These are phyloP conservation scores for Strigomonas galati DNA, from an alignment of 208 protist species.

Conservation along the genomic window DNA sequence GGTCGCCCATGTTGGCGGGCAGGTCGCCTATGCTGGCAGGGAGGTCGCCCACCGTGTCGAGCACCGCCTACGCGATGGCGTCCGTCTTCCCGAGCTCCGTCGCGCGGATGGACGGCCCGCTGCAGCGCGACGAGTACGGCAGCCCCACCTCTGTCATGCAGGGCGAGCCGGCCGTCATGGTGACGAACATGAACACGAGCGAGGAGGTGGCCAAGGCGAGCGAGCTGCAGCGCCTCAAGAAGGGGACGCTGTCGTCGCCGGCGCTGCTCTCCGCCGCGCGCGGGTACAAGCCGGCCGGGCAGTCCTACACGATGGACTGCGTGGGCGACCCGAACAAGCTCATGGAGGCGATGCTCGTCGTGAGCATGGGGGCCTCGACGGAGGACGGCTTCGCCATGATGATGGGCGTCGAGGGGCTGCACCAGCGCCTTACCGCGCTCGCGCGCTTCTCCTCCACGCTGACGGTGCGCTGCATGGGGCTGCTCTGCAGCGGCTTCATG, in stretches of 20 bases:
- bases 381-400: slow-evolving; percentile 66
- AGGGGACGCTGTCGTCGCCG: slow-evolving; percentile 29
- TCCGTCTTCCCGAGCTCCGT: neutral
- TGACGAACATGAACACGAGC: slow-evolving; percentile 19
- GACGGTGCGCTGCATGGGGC: slow-evolving; percentile 53
- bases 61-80: too few species aligned
- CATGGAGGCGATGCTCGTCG: slow-evolving; percentile 76
- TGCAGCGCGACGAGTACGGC: slow-evolving; percentile 34
- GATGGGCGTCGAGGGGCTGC: slow-evolving; percentile 42
- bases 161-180: slow-evolving; percentile 19
- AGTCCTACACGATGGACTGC: slow-evolving; percentile 61
- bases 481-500: slow-evolving; percentile 50
- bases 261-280: slow-evolving; percentile 63
- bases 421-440: slow-evolving; percentile 58
- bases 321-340: slow-evolving; percentile 52
- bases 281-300: slow-evolving; percentile 51
- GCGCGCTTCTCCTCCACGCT: slow-evolving; percentile 67
- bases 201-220: slow-evolving; percentile 18
- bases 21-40: too few species aligned
- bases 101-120: slow-evolving; percentile 27
- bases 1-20: too few species aligned
- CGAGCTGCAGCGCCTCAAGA: slow-evolving; percentile 32
- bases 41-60: too few species aligned
- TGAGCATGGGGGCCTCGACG: slow-evolving; percentile 68
- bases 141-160: slow-evolving; percentile 23